These are phyloP conservation scores for Alternaria arborescens DNA, from an alignment of 2,329 filamentous ascomycete species.

Conservation along the genomic window DNA sequence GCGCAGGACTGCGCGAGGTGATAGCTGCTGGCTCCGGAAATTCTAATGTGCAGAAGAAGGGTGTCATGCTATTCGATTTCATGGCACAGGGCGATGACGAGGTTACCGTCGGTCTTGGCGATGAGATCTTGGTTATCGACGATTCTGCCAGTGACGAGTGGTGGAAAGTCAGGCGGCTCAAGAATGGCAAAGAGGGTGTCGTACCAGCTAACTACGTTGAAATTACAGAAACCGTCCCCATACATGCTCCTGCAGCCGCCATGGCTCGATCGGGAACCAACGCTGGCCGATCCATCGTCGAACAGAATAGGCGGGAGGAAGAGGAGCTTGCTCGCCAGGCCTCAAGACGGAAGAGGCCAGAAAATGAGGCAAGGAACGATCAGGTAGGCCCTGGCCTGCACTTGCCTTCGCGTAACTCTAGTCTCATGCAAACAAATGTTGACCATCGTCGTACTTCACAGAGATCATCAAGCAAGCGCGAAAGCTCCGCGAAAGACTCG, in stretches of 20 bases:
- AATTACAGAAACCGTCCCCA: conserved; percentile 72
- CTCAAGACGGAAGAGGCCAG: conserved; percentile 68
- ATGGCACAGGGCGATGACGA: conserved; percentile 96
- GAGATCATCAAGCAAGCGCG: conserved; percentile 74
- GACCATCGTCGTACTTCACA: conserved; percentile 74
- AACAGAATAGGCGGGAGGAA: conserved; percentile 82
- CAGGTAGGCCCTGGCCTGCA: conserved; percentile 81
- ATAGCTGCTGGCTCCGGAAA: conserved; percentile 78
- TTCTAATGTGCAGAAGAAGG: conserved; percentile 73
- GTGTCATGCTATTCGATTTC: conserved; percentile 91
- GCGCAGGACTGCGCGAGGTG: conserved; percentile 85
- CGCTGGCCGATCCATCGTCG: conserved; percentile 72
- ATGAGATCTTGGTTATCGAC: conserved; percentile 90
- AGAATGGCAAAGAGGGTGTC: conserved; percentile 93
- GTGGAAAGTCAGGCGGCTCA: conserved; percentile 93
- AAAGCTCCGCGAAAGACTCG: conserved; percentile 66
- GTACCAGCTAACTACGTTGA: conserved; percentile 97
- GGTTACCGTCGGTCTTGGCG: conserved; percentile 86
- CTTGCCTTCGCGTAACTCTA: conserved; percentile 81
- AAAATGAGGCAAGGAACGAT: conserved; percentile 62
- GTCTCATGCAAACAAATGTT: conserved; percentile 72
- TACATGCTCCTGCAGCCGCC: conserved; percentile 59
- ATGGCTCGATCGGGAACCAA: conserved; percentile 64
- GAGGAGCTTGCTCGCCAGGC: conserved; percentile 83
- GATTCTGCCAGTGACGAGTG: conserved; percentile 94